Conservation (phyloP, 768 basidiomycete genomes). For the Dendrothele bispora region DNA sequence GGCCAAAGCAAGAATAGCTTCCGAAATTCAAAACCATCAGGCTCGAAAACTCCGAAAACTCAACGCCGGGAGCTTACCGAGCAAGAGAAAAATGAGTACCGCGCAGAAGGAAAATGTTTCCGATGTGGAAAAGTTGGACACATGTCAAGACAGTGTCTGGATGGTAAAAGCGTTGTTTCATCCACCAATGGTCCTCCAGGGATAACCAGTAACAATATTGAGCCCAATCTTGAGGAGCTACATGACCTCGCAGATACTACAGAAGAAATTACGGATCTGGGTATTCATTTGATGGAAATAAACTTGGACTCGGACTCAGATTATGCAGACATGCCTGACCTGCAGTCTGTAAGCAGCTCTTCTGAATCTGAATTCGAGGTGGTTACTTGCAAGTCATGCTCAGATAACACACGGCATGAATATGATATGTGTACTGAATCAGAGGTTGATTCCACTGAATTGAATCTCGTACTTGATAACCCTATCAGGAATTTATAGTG, state of each 20-base stretch:
- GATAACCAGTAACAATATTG: conserved; percentile 3
- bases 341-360: neutral
- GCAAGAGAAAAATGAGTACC: conserved; percentile 8
- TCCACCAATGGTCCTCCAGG: conserved; percentile 3
- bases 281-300: neutral
- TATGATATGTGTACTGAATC: too few relatives aligned
- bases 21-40: too few relatives aligned
- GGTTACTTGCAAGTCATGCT: too few relatives aligned
- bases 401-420: too few relatives aligned
- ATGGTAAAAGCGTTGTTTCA: conserved; percentile 3
- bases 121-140: conserved; percentile 7
- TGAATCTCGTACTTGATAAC: too few relatives aligned
- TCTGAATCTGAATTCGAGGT: too few relatives aligned
- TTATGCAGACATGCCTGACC: neutral
- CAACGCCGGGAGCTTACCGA: too few relatives aligned
- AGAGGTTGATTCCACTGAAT: too few relatives aligned
- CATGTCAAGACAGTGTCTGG: conserved; percentile 6
- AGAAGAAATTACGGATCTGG: conserved; percentile 2
- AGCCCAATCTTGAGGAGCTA: neutral
- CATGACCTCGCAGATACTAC: neutral
- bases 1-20: too few relatives aligned
- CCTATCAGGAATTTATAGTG: too few relatives aligned
- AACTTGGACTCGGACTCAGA: conserved; percentile 2
- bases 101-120: conserved; percentile 7
- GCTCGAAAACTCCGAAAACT: too few relatives aligned